phyloP scores from a whole-genome alignment of 2,329 filamentous ascomycete genomes.

The Pestalotiopsis fici region DNA sequence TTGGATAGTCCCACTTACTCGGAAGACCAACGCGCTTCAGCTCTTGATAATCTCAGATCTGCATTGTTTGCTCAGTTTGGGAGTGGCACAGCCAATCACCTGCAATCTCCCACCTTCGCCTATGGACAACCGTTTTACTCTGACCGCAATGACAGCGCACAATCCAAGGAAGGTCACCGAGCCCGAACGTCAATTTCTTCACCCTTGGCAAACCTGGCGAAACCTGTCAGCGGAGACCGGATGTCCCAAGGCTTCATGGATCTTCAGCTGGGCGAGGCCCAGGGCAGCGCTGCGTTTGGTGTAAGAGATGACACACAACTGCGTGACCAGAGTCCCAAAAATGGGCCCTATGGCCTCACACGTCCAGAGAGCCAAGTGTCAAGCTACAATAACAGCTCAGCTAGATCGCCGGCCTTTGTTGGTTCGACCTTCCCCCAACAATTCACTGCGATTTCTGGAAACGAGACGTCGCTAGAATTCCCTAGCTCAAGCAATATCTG shows the following conservation, averaged over 20 bases:
- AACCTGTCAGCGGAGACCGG: not conserved
- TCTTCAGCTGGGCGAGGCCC: not conserved
- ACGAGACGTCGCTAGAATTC: not conserved
- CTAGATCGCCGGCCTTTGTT: not conserved
- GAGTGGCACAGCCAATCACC: not conserved
- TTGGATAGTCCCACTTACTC: slow-evolving; percentile 4
- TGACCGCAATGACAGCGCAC: not conserved
- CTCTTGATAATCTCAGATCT: slow-evolving; percentile 12
- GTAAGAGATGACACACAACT: not conserved
- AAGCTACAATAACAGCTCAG: not conserved
- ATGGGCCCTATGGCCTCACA: not conserved
- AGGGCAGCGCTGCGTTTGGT: not conserved
- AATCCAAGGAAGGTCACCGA: not conserved
- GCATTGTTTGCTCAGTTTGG: slow-evolving; percentile 12
- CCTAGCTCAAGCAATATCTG: slow-evolving; percentile 40
- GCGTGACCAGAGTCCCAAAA: not conserved
- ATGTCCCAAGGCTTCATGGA: not conserved
- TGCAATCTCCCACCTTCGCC: not conserved
- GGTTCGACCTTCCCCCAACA: not conserved
- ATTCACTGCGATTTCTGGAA: not conserved
- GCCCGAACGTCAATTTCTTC: not conserved
- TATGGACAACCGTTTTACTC: not conserved
- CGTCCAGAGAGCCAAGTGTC: not conserved
- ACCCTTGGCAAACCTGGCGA: not conserved
- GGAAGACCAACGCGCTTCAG: slow-evolving; percentile 3